These are phyloP conservation scores for Volvox reticuliferus DNA, from an alignment of 139 green algal species.

Conservation along the genomic window DNA sequence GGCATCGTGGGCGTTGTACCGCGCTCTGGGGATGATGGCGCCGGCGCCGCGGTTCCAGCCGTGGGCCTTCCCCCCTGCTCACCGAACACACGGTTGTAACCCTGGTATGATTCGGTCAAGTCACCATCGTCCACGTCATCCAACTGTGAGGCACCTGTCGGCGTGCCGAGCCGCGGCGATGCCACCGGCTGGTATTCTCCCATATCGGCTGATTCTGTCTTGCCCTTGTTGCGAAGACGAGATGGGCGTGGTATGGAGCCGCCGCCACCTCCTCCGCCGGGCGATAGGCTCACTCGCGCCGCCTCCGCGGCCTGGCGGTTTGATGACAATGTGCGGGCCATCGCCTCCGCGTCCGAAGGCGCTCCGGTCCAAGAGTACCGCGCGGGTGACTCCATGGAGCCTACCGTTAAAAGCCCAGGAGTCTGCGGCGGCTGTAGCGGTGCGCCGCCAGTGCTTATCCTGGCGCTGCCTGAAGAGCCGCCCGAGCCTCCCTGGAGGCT, in stretches of 20 bases:
- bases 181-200: not conserved
- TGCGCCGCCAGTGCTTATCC: constrained; percentile 16
- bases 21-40: not conserved
- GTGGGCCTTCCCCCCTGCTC: not conserved
- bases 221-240: not conserved
- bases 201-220: not conserved
- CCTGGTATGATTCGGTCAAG: not conserved
- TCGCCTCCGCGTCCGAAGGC: not conserved
- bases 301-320: constrained; percentile 30
- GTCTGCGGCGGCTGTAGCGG: not conserved
- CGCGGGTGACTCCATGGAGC: not conserved
- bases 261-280: not conserved
- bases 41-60: not conserved
- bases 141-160: not conserved
- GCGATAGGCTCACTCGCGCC: not conserved
- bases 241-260: constrained; percentile 19
- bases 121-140: not conserved
- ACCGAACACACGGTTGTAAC: constrained; percentile 29
- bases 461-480: not conserved
- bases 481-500: not conserved
- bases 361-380: constrained; percentile 33
- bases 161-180: not conserved
- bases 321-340: not conserved
- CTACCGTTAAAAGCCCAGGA: too few species aligned
- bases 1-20: not conserved